A percentile compares a stretch with the other conserved stretches of the same genome.
phyloP scores from a whole-genome alignment of 2,329 filamentous ascomycete species.

The Cytospora chrysosperma region DNA sequence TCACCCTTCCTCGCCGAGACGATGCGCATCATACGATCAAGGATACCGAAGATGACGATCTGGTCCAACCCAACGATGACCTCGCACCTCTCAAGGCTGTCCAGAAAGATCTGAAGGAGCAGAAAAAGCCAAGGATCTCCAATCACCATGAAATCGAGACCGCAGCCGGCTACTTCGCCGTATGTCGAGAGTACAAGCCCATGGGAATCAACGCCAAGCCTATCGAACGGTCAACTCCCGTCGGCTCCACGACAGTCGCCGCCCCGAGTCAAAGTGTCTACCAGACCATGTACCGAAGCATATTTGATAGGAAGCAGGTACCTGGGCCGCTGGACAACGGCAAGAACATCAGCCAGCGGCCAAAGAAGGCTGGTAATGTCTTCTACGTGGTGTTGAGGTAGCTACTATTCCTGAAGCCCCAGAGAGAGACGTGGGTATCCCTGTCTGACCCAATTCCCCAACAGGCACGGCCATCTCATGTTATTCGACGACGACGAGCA shows the following conservation, averaged over 20 bases:
- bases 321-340: slow-evolving; percentile 48
- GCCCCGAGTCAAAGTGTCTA: slow-evolving; percentile 91
- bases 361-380: slow-evolving; percentile 74
- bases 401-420: slow-evolving; percentile 29
- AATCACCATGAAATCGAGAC: slow-evolving; percentile 67
- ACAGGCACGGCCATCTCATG: slow-evolving; percentile 90
- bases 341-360: slow-evolving; percentile 50
- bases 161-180: slow-evolving; percentile 90
- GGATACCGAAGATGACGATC: slow-evolving; percentile 37
- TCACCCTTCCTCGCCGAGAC: slow-evolving; percentile 60
- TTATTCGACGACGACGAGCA: slow-evolving; percentile 95
- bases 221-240: slow-evolving; percentile 79
- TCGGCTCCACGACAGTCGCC: slow-evolving; percentile 71
- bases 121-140: slow-evolving; percentile 51
- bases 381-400: slow-evolving; percentile 91
- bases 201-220: slow-evolving; percentile 91
- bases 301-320: slow-evolving; percentile 77
- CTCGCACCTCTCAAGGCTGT: slow-evolving; percentile 60
- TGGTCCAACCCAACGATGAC: slow-evolving; percentile 64
- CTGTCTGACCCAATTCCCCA: slow-evolving; percentile 18
- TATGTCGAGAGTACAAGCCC: slow-evolving; percentile 87
- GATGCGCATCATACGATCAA: slow-evolving; percentile 35
- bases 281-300: slow-evolving; percentile 94
- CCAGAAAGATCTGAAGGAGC: slow-evolving; percentile 58
- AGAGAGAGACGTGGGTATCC: not conserved